Base-by-base conservation (phyloP, 2,329 filamentous ascomycete genomes). In the Microsporum ferrugineum region DNA sequence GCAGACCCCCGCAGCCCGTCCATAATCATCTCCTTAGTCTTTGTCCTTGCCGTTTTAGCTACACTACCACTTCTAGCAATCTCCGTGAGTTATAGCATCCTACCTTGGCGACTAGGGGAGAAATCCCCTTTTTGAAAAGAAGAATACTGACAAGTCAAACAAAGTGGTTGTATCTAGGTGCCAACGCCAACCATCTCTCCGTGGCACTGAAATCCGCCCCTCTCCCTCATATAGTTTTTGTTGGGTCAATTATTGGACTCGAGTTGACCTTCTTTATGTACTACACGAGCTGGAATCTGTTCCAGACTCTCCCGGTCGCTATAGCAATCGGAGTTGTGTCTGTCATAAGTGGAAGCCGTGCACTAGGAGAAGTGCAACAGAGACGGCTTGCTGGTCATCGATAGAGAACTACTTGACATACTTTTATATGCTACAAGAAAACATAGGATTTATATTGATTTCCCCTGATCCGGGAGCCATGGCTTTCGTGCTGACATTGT, bases 201-300 rank as follows among this genome's bases (percentile, higher is more conserved):
- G 87, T 88, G 71, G 92, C 94, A 6, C 76, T 96, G 58, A 78
- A 83, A 62, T 79, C 82, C 27, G 88, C 90, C 0, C 92, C 94
- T 1, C 68, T 96, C 49, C 87, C 92, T 3, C 92, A 99, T 72
- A 79, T 79, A 34, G 74, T 91, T 38, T 99, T 97, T 79, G 88
- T 95, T 67, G 88, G 88, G 58, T 96, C 91, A 3, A 84, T 99
- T 61, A 64, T 96, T 43, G 85, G 86, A 27, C 88, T 99, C 79
- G 94, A 99, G 75, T 88, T 83, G 14, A 85, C 96, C 61, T 96
- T 99, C 77, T 92, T 94, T 79, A 77, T 96, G 66, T 99, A 99
- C 81, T 97, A 97, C 77, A 87, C 83, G 59, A 84, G 78, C 70
- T 96, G 92, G 91, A 96, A 87, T 70, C 80, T 99, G 53, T 96